Evolutionary conservation across 306 rosid species (phyloP).

Genomic region (Begonia fuchsioides): DNA sequence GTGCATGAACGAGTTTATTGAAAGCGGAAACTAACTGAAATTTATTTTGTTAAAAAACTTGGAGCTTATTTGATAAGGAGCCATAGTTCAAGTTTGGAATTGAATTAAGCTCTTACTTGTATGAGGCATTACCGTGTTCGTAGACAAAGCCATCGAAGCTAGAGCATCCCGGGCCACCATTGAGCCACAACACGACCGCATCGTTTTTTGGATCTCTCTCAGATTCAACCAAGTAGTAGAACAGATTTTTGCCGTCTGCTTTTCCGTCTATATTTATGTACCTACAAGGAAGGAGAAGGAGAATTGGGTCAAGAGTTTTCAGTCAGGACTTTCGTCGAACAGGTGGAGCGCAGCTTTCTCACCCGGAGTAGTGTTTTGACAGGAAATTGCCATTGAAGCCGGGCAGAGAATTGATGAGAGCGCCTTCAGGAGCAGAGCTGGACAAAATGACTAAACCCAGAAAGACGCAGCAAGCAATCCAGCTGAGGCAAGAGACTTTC

Average conservation of each 20-base stretch:
- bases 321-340: too few relatives aligned
- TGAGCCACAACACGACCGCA: constrained; percentile 41
- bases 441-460: too few relatives aligned
- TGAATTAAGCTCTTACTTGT: too few relatives aligned
- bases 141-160: constrained; percentile 42
- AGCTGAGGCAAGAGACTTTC: too few relatives aligned
- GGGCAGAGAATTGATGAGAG: constrained; percentile 26
- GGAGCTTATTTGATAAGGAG: too few relatives aligned
- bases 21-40: too few relatives aligned
- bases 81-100: too few relatives aligned
- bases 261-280: constrained; percentile 18
- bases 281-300: constrained; percentile 7
- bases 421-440: constrained; percentile 9
- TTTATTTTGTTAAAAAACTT: too few relatives aligned
- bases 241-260: constrained; percentile 16
- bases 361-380: constrained; percentile 35
- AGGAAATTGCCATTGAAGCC: constrained; percentile 26
- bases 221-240: constrained; percentile 33
- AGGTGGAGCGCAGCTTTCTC: not conserved
- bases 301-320: too few relatives aligned
- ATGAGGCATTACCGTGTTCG: constrained; percentile 43
- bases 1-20: too few relatives aligned
- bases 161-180: constrained; percentile 48
- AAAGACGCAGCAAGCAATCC: too few relatives aligned
- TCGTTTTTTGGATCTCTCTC: constrained; percentile 24